Base-by-base conservation (phyloP, 1,284 basidiomycete genomes). In the Sphaerobolus stellatus region DNA sequence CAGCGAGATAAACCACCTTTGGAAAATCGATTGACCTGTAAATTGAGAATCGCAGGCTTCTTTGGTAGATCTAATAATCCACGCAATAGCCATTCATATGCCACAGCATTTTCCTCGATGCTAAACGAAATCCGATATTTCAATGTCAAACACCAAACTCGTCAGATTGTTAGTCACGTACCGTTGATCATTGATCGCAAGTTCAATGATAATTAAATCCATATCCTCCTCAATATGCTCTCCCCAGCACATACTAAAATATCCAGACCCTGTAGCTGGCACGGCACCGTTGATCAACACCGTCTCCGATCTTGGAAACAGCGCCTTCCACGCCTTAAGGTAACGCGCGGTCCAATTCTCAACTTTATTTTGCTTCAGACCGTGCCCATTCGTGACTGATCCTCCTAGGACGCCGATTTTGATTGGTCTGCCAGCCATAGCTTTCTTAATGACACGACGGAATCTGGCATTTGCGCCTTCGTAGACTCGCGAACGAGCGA, bases 111-210 rank as follows among this genome's bases (percentile, higher is more conserved):
- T 16, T 43, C 29, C 8, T 61, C 60, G 30, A 44, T 25, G 22
- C 60, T 59, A 44, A 14, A 24, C 3, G 28, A 48, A 36, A 16
- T 4, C 46, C 6, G 33, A 7, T 22, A 28, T 7, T 8, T n/a
- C 27, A 24, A 46, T 27, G 22, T 43, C 4, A 14, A 27, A 4
- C 6, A 43, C 28, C 8, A 43, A 14, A 16, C 28, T 16, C n/a
- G 24, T 25, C 11, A 29, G 18, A 41, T n/a, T 36, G 22, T 11
- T 24, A n/a, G 30, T 14, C 18, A 48, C 5, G 28, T 28, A 49
- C 58, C 60, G 40, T 40, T 56, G 60, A 48, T 61, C 60, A 45
- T 61, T 61, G 44, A 61, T 59, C 8, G 58, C 56, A 31, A 61
- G 48, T 40, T 61, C 60, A 28, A 59, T 52, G 18, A 61, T 49